Evolutionary conservation across 495 filamentous ascomycete genomes (phyloP).

Genomic region (Talaromyces wortmannii): DNA sequence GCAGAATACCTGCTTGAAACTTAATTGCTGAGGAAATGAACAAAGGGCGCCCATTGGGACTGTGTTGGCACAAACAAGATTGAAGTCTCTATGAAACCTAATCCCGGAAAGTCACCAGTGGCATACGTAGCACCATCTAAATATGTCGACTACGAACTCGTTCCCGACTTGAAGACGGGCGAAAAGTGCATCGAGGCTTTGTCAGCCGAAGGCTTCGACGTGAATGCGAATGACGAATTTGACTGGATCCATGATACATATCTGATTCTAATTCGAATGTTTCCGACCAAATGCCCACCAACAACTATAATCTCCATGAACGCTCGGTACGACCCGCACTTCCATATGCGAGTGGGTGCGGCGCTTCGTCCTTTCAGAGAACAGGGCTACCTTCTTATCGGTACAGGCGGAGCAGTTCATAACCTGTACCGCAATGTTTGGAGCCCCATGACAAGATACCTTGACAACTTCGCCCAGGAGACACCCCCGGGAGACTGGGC

Average conservation of each 20-base stretch:
- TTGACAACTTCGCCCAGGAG: constrained; percentile 53
- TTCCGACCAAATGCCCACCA: constrained; percentile 47
- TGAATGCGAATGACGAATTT: constrained; percentile 37
- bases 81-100: constrained; percentile 49
- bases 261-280: constrained; percentile 58
- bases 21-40: background rate
- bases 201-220: constrained; percentile 40
- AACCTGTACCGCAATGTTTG: constrained; percentile 59
- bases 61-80: constrained; percentile 31
- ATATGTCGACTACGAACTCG: constrained; percentile 49
- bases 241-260: constrained; percentile 63
- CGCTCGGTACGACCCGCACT: constrained; percentile 53
- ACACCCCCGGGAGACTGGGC: constrained; percentile 47
- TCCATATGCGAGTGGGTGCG: constrained; percentile 48
- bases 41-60: constrained; percentile 57
- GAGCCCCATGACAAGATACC: constrained; percentile 50
- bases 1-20: background rate
- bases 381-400: constrained; percentile 48
- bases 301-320: constrained; percentile 54
- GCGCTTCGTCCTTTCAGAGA: constrained; percentile 42
- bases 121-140: constrained; percentile 53
- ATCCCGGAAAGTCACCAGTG: constrained; percentile 46
- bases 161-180: constrained; percentile 43
- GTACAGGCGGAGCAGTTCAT: constrained; percentile 56
- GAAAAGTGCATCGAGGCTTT: constrained; percentile 39